Evolutionary conservation across 305 asterid genomes (phyloP).

Genomic region (Plantago coronopus): DNA sequence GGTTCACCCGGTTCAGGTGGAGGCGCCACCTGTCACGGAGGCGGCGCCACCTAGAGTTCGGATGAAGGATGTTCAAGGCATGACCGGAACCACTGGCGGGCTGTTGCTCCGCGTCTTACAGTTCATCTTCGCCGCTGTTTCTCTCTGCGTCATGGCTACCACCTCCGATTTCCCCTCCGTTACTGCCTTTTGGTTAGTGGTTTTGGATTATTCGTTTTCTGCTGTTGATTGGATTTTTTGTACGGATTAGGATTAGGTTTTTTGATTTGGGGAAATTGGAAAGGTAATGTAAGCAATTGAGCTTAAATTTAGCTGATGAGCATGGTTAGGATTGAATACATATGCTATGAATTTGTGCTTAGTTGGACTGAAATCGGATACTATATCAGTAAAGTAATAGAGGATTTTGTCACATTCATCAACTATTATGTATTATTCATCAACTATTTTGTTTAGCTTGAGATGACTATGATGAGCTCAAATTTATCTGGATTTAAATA

Average conservation of each 20-base stretch:
- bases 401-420: too few relatives aligned
- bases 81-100: constrained; percentile 78
- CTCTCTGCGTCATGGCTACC: constrained; percentile 77
- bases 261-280: constrained; percentile 26
- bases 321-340: neutral
- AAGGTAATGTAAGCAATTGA: neutral
- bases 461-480: too few relatives aligned
- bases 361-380: neutral
- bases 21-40: constrained; percentile 38
- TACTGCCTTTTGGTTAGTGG: constrained; percentile 72
- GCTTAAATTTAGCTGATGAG: neutral
- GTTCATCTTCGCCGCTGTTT: constrained; percentile 64
- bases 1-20: constrained; percentile 73
- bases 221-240: neutral
- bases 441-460: too few relatives aligned
- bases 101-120: constrained; percentile 70
- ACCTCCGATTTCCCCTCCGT: constrained; percentile 89
- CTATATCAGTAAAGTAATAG: too few relatives aligned
- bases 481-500: too few relatives aligned
- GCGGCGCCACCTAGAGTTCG: constrained; percentile 50
- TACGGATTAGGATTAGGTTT: constrained; percentile 20
- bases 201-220: constrained; percentile 7
- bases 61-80: constrained; percentile 82
- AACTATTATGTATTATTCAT: too few relatives aligned
- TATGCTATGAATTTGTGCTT: neutral